These are phyloP conservation scores for Hymenochaete sp. DNA, from an alignment of 1,284 basidiomycete species.

Conservation along the genomic window DNA sequence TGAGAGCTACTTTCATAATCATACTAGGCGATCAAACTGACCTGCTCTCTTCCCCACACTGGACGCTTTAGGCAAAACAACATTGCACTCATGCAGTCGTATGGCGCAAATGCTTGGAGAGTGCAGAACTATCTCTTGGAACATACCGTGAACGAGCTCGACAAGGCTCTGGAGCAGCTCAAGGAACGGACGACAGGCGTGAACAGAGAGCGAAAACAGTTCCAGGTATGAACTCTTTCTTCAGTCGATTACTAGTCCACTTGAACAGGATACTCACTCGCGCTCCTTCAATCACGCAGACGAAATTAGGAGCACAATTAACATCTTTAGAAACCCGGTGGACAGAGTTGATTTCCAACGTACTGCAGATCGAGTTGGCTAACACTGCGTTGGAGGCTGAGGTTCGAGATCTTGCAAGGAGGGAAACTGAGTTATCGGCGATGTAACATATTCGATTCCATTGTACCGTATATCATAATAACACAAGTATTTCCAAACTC, in stretches of 20 bases:
- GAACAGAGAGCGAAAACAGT: slow-evolving; percentile 80
- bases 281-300: slow-evolving; percentile 34
- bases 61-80: slow-evolving; percentile 62
- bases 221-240: slow-evolving; percentile 45
- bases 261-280: background rate
- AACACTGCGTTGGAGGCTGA: slow-evolving; percentile 77
- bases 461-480: slow-evolving; percentile 4
- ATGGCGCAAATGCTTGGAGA: slow-evolving; percentile 87
- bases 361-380: slow-evolving; percentile 88
- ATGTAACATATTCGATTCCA: slow-evolving; percentile 2
- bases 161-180: slow-evolving; percentile 62
- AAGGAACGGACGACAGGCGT: slow-evolving; percentile 73
- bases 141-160: slow-evolving; percentile 64
- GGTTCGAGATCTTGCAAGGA: slow-evolving; percentile 31
- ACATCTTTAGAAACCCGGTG: slow-evolving; percentile 76
- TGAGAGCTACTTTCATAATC: slow-evolving; percentile 27
- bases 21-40: background rate
- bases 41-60: slow-evolving; percentile 6
- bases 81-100: slow-evolving; percentile 74
- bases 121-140: slow-evolving; percentile 87
- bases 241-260: background rate
- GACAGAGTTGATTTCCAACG: slow-evolving; percentile 82
- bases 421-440: slow-evolving; percentile 23
- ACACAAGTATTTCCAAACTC: too few species aligned
- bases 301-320: slow-evolving; percentile 66